These are phyloP conservation scores for Colletotrichum abscissum DNA, from an alignment of 2,329 filamentous ascomycete genomes.

Conservation along the genomic window DNA sequence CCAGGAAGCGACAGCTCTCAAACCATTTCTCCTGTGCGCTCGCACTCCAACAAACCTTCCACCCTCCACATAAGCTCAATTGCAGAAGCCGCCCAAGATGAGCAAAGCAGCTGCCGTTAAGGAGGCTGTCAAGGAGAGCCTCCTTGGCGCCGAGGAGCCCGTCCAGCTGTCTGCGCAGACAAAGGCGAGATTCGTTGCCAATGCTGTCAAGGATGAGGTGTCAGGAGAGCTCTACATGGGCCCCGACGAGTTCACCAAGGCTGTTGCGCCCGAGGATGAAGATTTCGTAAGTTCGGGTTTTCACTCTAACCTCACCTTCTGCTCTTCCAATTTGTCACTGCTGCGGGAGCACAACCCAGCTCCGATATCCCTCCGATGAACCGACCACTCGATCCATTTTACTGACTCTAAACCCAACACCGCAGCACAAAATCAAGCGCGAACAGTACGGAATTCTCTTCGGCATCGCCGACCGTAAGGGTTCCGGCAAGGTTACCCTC, in stretches of 20 bases:
- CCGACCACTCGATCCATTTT: constrained; percentile 1
- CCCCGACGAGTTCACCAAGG: constrained; percentile 88
- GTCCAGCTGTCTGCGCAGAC: constrained; percentile 78
- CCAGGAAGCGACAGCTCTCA: constrained; percentile 15
- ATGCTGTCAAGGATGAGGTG: constrained; percentile 80
- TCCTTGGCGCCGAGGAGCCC: constrained; percentile 72
- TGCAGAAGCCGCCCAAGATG: constrained; percentile 45
- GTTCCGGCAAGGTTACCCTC: constrained; percentile 78
- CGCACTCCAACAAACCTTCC: not conserved
- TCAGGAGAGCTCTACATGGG: constrained; percentile 84
- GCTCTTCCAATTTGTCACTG: not conserved
- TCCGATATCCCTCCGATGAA: constrained; percentile 18
- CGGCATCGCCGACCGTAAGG: constrained; percentile 84
- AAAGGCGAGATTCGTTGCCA: constrained; percentile 78
- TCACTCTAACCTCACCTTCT: not conserved
- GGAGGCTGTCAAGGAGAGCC: constrained; percentile 81
- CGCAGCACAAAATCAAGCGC: constrained; percentile 95
- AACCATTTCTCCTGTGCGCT: constrained; percentile 6
- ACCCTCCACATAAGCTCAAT: not conserved
- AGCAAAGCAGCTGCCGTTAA: constrained; percentile 63
- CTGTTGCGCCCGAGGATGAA: constrained; percentile 85
- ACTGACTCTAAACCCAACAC: constrained; percentile 5
- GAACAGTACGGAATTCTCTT: constrained; percentile 97
- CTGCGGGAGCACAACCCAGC: not conserved
- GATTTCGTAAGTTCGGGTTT: constrained; percentile 79